A percentile compares a stretch with the other conserved stretches of the same genome.
These are phyloP conservation scores for Babesia gibsoni DNA, from an alignment of 169 alveolate species.

Conservation along the genomic window DNA sequence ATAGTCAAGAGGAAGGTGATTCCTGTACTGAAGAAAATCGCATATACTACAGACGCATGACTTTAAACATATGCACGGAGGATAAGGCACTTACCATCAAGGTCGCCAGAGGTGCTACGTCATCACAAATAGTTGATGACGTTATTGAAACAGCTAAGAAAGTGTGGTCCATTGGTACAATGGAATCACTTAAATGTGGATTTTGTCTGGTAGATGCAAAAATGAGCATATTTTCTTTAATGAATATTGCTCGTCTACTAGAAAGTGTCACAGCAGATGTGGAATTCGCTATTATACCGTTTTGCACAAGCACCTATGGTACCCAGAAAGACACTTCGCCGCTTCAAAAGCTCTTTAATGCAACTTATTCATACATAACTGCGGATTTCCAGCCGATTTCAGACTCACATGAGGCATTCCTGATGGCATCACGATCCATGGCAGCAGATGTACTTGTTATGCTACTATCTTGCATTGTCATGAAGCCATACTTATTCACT, in stretches of 20 bases:
- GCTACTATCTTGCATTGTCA: conserved; percentile 14
- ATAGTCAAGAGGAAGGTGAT: too few relatives aligned
- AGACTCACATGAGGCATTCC: background rate
- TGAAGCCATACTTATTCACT: conserved; percentile 7
- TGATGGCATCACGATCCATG: conserved; percentile 32
- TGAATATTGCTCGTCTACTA: background rate
- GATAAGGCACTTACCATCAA: background rate
- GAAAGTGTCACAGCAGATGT: background rate
- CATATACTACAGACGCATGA: too few relatives aligned
- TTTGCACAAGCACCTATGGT: conserved; percentile 8
- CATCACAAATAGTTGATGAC: background rate
- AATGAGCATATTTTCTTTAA: conserved; percentile 22
- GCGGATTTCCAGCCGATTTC: background rate
- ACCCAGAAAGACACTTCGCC: background rate
- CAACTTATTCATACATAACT: background rate
- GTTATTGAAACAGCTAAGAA: background rate
- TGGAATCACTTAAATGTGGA: conserved; percentile 1
- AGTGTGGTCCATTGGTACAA: conserved; percentile 4
- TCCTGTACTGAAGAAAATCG: too few relatives aligned
- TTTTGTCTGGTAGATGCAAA: conserved; percentile 9
- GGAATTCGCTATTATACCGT: conserved; percentile 18
- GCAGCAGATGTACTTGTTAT: conserved; percentile 21
- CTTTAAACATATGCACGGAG: background rate
- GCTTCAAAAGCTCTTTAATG: background rate
- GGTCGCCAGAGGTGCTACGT: background rate